A percentile compares a stretch with the other conserved stretches of the same genome.
phyloP scores from a whole-genome alignment of 192 early-diverging fungal species.

The Gonapodya sp. region DNA sequence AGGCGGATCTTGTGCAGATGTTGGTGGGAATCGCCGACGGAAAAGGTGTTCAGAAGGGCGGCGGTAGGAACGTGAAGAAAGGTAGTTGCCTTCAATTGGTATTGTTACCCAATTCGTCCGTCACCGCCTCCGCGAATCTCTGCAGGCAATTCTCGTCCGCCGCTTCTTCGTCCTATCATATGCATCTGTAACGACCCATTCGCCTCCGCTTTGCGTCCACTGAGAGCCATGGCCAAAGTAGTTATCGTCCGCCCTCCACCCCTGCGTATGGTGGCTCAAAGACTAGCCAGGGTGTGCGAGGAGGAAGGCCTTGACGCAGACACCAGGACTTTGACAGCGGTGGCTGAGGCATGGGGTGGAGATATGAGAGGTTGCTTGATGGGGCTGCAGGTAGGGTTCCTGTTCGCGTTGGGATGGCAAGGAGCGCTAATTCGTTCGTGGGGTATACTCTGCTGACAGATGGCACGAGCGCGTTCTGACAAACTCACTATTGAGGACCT shows the following conservation, averaged over 20 bases:
- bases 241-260: conserved; percentile 59
- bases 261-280: conserved; percentile 48
- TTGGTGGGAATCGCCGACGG: conserved; percentile 46
- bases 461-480: background rate
- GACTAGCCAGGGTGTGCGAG: conserved; percentile 72
- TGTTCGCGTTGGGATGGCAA: too few relatives aligned
- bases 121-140: too few relatives aligned
- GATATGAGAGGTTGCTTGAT: conserved; percentile 86
- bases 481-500: conserved; percentile 28
- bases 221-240: conserved; percentile 68
- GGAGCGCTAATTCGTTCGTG: too few relatives aligned
- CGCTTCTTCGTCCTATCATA: conserved; percentile 83
- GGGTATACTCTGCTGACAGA: too few relatives aligned
- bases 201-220: conserved; percentile 73
- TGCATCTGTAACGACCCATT: conserved; percentile 98
- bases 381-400: conserved; percentile 51
- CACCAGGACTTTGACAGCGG: conserved; percentile 57
- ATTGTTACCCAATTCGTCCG: background rate
- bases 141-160: conserved; percentile 10
- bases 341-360: conserved; percentile 70
- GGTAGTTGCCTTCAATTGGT: background rate
- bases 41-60: background rate
- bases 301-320: conserved; percentile 64
- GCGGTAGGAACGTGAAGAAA: background rate
- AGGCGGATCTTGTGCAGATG: conserved; percentile 76